A percentile compares a stretch with the other conserved stretches of the same genome.
phyloP scores from a whole-genome alignment of 139 green algal species.

The Pseudopediastrum boryanum region DNA sequence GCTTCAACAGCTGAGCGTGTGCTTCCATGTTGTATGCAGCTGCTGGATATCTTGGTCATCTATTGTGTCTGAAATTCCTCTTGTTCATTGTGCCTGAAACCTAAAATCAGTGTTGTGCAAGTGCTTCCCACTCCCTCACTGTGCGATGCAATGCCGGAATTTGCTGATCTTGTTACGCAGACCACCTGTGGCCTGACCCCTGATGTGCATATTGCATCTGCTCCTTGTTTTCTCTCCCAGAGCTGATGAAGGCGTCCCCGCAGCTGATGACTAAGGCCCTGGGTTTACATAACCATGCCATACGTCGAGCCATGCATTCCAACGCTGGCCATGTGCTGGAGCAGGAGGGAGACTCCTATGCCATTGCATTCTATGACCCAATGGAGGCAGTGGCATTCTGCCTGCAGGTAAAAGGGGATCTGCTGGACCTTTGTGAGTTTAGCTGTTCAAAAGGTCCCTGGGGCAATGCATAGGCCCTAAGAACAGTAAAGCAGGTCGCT shows the following conservation, averaged over 20 bases:
- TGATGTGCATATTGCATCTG: background rate
- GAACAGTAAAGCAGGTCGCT: no score
- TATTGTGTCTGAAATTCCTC: background rate
- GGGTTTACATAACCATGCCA: conserved; percentile 49
- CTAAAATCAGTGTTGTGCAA: background rate
- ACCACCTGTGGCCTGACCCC: no score
- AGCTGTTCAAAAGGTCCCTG: no score
- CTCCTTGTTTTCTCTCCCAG: background rate
- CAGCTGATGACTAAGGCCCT: conserved; percentile 35
- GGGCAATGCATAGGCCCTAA: no score
- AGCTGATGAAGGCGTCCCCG: conserved; percentile 35
- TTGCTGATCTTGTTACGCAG: background rate
- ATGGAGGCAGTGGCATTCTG: conserved; percentile 58
- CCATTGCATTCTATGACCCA: conserved; percentile 51
- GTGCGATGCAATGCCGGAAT: background rate
- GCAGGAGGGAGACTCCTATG: conserved; percentile 54
- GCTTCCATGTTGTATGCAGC: background rate
- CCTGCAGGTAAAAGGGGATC: conserved; percentile 39
- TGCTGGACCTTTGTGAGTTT: background rate
- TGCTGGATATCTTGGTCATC: background rate
- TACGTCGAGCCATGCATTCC: conserved; percentile 42
- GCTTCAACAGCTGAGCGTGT: background rate
- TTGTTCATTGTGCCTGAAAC: background rate
- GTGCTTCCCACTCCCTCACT: background rate
- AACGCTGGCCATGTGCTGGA: conserved; percentile 55